Evolutionary conservation across 176 grass and related monocot species (phyloP), one percentile per base, ranked within the genome.

Genomic region (Urochloa ruziziensis): DNA sequence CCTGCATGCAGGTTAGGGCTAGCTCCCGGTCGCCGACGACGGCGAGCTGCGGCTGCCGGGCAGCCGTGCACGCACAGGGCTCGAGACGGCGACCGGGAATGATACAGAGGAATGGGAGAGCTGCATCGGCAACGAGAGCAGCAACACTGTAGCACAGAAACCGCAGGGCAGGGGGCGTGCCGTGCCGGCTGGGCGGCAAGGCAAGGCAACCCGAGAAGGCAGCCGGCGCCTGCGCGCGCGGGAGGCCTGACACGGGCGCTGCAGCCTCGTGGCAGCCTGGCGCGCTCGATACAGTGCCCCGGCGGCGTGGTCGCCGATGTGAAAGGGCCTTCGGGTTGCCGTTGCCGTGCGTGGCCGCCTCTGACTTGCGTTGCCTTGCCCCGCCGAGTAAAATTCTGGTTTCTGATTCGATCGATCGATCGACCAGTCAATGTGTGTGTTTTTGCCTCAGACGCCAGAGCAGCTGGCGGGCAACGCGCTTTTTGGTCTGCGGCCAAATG

Each of bases 121-220:
- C 24, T 40, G 44, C 81, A 65, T 24, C 64, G 53, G 67, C 80
- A 46, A 47, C 3, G 24, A 37, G 27, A 63, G 58, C 58, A 29
- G 56, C 3, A 1, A 1, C 24, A 48, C 58, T 79, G 76, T 79
- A 61, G 32, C 11, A 6, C 18, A 16, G 17, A n/a, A 23, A 30
- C 17, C 5, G 23, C 46, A 10, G 25, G 5, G 7, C 7, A 62
- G 21, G 5, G 10, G 0, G 37, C 39, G 23, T 2, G 67, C 65
- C n/a, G 5, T 67, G 64, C 32, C 30, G 2, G 46, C 15, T 3
- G 37, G 57, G 40, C 28, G 52, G 62, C 78, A 77, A 57, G 65
- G 61, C 78, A 77, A 43, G 47, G 60, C 85, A 67, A 40, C 78
- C 62, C 49, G 72, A 42, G 73, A 88, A 77, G 86, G 54, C 33